phyloP scores from a whole-genome alignment of 805 yeast species.

The Suhomyces faveliae region DNA sequence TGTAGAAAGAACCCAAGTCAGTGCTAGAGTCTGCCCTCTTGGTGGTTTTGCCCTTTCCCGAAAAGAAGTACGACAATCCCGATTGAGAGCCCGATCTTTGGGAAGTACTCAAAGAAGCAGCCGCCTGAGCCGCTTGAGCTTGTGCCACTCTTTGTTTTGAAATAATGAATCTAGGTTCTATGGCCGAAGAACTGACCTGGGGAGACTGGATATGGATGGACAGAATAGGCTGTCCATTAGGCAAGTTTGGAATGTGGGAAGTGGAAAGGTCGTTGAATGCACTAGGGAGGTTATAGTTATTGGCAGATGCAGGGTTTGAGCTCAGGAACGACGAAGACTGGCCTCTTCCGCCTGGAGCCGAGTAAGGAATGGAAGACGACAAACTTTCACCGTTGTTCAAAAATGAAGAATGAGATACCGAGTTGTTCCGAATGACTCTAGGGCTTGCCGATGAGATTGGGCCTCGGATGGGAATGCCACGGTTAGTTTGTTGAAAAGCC shows the following conservation, averaged over 20 bases:
- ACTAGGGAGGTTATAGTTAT: slow-evolving; percentile 3
- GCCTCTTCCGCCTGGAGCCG: slow-evolving; percentile 63
- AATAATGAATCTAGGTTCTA: slow-evolving; percentile 85
- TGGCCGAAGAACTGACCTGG: slow-evolving; percentile 52
- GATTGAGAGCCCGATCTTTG: slow-evolving; percentile 45
- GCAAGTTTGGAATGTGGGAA: slow-evolving; percentile 47
- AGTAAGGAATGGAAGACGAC: slow-evolving; percentile 64
- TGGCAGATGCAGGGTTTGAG: slow-evolving; percentile 24
- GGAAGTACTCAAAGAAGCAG: slow-evolving; percentile 33
- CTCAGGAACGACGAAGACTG: slow-evolving; percentile 18
- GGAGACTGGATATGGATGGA: slow-evolving; percentile 74
- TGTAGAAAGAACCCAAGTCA: slow-evolving; percentile 42
- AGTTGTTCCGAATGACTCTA: slow-evolving; percentile 41
- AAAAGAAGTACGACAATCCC: slow-evolving; percentile 50
- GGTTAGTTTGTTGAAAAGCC: slow-evolving; percentile 13
- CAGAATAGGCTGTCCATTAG: slow-evolving; percentile 56
- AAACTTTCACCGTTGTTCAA: slow-evolving; percentile 41
- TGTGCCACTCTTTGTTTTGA: slow-evolving; percentile 71
- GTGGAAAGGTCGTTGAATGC: slow-evolving; percentile 9
- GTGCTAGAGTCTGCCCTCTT: slow-evolving; percentile 38
- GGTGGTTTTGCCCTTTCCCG: slow-evolving; percentile 30
- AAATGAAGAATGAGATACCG: slow-evolving; percentile 41
- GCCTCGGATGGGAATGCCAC: slow-evolving; percentile 21
- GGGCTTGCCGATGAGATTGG: slow-evolving; percentile 32
- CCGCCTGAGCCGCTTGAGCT: slow-evolving; percentile 40